phyloP scores from a whole-genome alignment of 495 filamentous ascomycete species.

The Schizothecium vesticola region DNA sequence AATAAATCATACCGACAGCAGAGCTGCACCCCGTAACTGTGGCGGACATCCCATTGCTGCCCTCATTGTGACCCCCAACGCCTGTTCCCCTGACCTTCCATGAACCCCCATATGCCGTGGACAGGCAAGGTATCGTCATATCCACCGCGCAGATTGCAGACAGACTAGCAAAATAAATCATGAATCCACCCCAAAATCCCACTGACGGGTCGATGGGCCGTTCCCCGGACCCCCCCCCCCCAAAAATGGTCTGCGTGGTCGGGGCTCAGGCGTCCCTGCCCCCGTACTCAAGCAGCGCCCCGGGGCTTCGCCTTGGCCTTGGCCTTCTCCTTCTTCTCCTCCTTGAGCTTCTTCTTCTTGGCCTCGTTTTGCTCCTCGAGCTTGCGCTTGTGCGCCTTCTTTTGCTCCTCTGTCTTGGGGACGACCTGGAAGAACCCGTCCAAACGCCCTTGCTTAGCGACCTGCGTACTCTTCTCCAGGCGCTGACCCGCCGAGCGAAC shows the following conservation, averaged over 20 bases:
- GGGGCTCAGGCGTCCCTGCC: background rate
- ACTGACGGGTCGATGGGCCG: background rate
- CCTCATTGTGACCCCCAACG: slow-evolving; percentile 4
- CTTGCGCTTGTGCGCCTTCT: slow-evolving; percentile 81
- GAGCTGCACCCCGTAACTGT: background rate
- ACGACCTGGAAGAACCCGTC: slow-evolving; percentile 97
- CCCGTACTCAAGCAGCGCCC: slow-evolving; percentile 27
- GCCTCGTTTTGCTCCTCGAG: slow-evolving; percentile 81
- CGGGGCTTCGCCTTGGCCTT: slow-evolving; percentile 82
- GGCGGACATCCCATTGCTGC: background rate
- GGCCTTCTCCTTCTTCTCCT: slow-evolving; percentile 84
- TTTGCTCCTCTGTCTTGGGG: slow-evolving; percentile 80
- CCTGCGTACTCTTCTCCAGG: slow-evolving; percentile 83
- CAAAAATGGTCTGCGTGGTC: background rate
- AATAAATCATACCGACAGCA: background rate
- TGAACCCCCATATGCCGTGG: background rate
- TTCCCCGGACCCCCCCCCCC: too few species aligned
- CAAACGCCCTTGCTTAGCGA: slow-evolving; percentile 80
- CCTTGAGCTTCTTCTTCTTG: slow-evolving; percentile 91
- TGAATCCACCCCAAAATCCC: slow-evolving; percentile 4
- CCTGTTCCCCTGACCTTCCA: background rate
- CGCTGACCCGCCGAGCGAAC: slow-evolving; percentile 71
- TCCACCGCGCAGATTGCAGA: background rate
- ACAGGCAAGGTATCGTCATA: background rate
- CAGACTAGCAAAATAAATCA: background rate